Base-by-base conservation (phyloP, 441 rosid species). In the Jatropha podagrica region DNA sequence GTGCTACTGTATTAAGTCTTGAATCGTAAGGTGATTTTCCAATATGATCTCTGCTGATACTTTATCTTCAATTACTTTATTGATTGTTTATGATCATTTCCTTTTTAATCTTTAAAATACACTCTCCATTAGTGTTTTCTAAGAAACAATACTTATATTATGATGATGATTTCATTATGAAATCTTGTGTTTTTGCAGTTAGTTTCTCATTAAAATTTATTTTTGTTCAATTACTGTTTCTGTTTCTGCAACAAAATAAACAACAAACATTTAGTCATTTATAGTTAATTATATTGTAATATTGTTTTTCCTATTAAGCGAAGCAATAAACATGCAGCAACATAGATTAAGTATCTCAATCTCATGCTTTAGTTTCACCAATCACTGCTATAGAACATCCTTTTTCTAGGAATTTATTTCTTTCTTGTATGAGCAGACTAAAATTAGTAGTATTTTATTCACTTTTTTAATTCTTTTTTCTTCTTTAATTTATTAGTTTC, bases 1-100 rank as follows among this genome's bases (percentile, higher is more conserved):
- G 55, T 26, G 37, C 40, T 67, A 5, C 71, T 23, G 32, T 69
- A 49, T 51, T 52, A 32, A n/a, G 59, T 46, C 60, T 51, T 56
- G 73, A 69, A 52, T 32, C 40, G 3, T 11, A 20, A 69, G 73
- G 63, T 54, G 63, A 69, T 2, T 52, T 55, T 38, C 71, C 27
- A 23, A 38, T 2, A 37, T 54, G 18, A 38, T 4, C n/a, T 3
- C 32, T 18, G 23, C 23, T 38, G 12, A 38, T 69, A 37, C 49
- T 40, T 69, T 55, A n/a, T 54, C 64, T 60, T 60, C 32, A 26
- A 1, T 52, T 52, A 15, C 58, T 52, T 12, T 12, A 12, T 0
- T 11, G 55, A 1, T 51, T 32, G 32, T 2, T 32, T 32, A 32
- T 32, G 32, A 32, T 32, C 32, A 32, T 32, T 32, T 32, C 32